Percentiles rank a stretch among this genome's conserved stretches.
These are phyloP conservation scores for Asterella californica DNA, from an alignment of 225 moss, liverwort and hornwort genomes.

Conservation along the genomic window DNA sequence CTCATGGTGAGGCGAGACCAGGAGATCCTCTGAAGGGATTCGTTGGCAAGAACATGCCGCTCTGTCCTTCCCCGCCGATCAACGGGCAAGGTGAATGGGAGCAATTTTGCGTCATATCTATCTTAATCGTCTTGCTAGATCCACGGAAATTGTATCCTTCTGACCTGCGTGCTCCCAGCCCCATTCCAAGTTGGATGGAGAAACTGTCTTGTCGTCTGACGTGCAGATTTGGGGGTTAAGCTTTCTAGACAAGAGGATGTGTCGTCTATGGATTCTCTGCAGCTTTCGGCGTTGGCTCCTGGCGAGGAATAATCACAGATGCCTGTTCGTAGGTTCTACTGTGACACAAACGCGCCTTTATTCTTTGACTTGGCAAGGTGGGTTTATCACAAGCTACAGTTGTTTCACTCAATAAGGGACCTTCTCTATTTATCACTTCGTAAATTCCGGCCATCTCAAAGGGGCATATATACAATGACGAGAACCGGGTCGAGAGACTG, in stretches of 20 bases:
- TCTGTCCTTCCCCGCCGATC: not conserved
- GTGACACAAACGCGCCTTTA: not conserved
- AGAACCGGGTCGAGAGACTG: not conserved
- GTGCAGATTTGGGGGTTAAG: not conserved
- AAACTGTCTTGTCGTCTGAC: not conserved
- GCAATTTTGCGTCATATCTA: too few relatives aligned
- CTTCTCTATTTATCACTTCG: not conserved
- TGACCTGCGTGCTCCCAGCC: not conserved
- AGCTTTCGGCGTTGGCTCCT: not conserved
- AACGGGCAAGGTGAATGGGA: not conserved
- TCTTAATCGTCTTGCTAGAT: not conserved
- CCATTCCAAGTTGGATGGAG: not conserved
- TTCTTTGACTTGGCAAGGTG: not conserved
- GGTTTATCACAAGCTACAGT: not conserved
- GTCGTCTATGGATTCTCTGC: not conserved
- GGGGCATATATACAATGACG: too few relatives aligned
- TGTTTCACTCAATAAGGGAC: not conserved
- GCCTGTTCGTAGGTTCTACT: not conserved
- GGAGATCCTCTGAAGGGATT: not conserved
- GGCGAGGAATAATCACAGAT: conserved; percentile 3
- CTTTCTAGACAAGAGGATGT: not conserved
- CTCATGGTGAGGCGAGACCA: not conserved
- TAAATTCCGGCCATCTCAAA: not conserved
- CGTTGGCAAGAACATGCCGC: not conserved
- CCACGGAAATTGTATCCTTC: too few relatives aligned